Conservation (phyloP, 768 basidiomycete genomes). For the Lyophyllum shimeji region DNA sequence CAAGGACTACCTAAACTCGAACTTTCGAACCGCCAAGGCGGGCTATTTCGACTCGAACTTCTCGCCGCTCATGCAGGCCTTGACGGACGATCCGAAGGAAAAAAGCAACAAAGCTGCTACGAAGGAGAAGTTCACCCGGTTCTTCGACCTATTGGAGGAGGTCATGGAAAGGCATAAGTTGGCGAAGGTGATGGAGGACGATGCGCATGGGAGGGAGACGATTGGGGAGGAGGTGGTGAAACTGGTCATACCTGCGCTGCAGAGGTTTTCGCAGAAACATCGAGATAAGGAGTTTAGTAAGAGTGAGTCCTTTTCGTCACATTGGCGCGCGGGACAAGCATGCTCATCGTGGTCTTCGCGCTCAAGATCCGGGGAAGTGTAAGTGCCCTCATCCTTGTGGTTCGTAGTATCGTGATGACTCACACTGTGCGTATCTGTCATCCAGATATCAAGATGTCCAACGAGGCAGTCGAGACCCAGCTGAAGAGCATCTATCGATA, state of each 20-base stretch:
- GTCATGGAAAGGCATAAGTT: conserved; percentile 73
- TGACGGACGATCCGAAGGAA: conserved; percentile 62
- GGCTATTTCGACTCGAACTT: conserved; percentile 85
- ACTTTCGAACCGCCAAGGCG: conserved; percentile 79
- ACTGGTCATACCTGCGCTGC: conserved; percentile 72
- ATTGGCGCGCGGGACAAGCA: neutral
- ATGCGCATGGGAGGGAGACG: conserved; percentile 54
- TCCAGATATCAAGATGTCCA: conserved; percentile 75
- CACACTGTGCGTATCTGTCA: conserved; percentile 10
- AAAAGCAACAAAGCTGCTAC: conserved; percentile 57
- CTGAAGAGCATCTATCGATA: conserved; percentile 61
- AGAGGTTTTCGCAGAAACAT: conserved; percentile 73
- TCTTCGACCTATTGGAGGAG: conserved; percentile 81
- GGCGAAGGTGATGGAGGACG: conserved; percentile 70
- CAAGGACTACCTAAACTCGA: conserved; percentile 61
- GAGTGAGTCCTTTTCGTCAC: conserved; percentile 45
- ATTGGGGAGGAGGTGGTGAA: conserved; percentile 75
- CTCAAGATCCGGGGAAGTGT: conserved; percentile 72
- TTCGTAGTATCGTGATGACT: conserved; percentile 3
- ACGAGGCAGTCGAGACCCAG: conserved; percentile 72
- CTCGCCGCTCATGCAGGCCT: conserved; percentile 71
- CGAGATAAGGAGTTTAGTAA: conserved; percentile 84
- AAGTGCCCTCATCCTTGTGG: conserved; percentile 23
- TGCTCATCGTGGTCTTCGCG: conserved; percentile 4
- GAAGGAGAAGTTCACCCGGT: conserved; percentile 82